Base-by-base conservation (phyloP, 129 eudicot species). In the Sambucus nigra region DNA sequence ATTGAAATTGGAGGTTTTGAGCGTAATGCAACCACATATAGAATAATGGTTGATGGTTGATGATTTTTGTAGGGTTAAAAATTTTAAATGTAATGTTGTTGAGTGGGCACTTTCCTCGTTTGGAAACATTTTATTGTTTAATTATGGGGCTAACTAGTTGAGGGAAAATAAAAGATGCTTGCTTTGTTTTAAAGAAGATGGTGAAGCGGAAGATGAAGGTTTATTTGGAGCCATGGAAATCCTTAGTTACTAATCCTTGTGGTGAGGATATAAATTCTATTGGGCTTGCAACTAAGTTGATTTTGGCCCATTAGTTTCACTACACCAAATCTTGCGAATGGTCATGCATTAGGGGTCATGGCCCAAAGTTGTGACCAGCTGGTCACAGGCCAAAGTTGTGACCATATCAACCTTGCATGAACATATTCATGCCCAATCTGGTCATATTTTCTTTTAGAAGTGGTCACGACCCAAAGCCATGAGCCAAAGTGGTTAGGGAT, bases 41-140 rank as follows among this genome's bases (percentile, higher is more conserved):
- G 98, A 55, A 91, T 55, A 80, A 66, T 82, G 66, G 86, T 82
- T 61, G 95, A 91, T 66, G 88, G 89, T n/a, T n/a, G n/a, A n/a
- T n/a, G n/a, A n/a, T 15, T 91, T 85, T 75, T 72, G 85, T 63
- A 73, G 61, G 44, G 38, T 67, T 86, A 38, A 82, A 87, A 69
- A 79, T 91, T 47, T 55, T 91, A 19, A 84, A 91, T 53, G 80
- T 72, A 10, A 85, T 79, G 95, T 28, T 91, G 27, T 28, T 54
- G 63, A 74, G 82, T 70, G 65, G 65, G 48, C 94, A 91, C 68
- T 74, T 71, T 63, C 87, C 91, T 0, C 93, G 94, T 12, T n/a
- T 67, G 35, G 95, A 86, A 54, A 91, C 89, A 0, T 79, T 91
- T 76, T 48, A 69, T 70, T 72, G 76, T 67, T 73, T 86, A 69